Evolutionary conservation across 2,329 filamentous ascomycete genomes (phyloP).

Genomic region (Pseudogymnoascus sp.): DNA sequence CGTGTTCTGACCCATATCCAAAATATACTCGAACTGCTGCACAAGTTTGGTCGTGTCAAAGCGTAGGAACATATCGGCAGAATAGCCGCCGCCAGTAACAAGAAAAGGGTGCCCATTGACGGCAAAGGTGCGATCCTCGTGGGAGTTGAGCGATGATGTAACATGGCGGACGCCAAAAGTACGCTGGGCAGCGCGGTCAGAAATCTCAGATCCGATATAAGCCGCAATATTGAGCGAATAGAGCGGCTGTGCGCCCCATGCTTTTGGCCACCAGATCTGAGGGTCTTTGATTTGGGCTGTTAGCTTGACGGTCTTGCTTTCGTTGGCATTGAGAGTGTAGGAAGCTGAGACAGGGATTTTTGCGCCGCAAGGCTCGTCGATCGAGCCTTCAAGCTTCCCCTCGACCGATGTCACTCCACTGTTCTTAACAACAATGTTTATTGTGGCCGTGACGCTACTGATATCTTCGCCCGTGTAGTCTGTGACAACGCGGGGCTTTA

Average conservation of each 20-base stretch:
- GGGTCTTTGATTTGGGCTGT: conserved; percentile 34
- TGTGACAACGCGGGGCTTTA: conserved; percentile 10
- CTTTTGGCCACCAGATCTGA: conserved; percentile 52
- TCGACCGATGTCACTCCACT: conserved; percentile 20
- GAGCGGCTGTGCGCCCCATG: conserved; percentile 49
- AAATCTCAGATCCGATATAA: background rate
- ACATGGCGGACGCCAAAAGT: conserved; percentile 49
- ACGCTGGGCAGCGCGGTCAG: conserved; percentile 27
- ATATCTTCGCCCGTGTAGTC: conserved; percentile 4
- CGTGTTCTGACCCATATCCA: conserved; percentile 56
- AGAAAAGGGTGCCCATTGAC: conserved; percentile 52
- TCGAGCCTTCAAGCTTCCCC: conserved; percentile 17
- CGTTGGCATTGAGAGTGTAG: conserved; percentile 32
- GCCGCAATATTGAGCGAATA: conserved; percentile 28
- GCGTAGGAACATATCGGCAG: conserved; percentile 53
- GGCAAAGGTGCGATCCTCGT: conserved; percentile 47
- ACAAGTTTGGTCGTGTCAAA: conserved; percentile 42
- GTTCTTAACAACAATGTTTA: conserved; percentile 10
- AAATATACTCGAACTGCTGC: conserved; percentile 42
- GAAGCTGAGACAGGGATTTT: conserved; percentile 24
- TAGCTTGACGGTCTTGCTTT: conserved; percentile 34
- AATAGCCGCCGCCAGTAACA: conserved; percentile 52
- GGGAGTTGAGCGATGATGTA: conserved; percentile 39
- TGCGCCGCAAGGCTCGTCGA: conserved; percentile 16
- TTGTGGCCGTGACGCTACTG: conserved; percentile 5